Conservation (phyloP, 805 yeast genomes). For the Ogataea nitratoaversa region DNA sequence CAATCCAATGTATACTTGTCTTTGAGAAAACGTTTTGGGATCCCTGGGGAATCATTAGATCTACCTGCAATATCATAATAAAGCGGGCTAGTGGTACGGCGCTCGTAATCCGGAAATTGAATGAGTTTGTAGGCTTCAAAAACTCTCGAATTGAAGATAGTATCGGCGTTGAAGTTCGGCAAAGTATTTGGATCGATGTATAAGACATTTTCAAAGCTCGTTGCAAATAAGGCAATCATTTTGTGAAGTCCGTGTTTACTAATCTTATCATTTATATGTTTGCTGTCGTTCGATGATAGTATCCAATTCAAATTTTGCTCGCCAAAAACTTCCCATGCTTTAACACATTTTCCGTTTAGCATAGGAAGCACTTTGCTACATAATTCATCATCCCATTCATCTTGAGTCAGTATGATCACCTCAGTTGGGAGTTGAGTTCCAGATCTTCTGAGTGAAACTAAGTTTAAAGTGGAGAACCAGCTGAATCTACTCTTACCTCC, state of each 20-base stretch:
- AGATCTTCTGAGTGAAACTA: slow-evolving; percentile 35
- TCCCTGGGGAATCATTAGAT: slow-evolving; percentile 33
- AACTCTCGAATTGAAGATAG: slow-evolving; percentile 48
- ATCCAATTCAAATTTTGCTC: slow-evolving; percentile 8
- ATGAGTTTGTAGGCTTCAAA: slow-evolving; percentile 44
- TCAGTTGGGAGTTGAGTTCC: slow-evolving; percentile 37
- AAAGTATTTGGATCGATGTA: slow-evolving; percentile 66
- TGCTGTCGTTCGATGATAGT: background rate
- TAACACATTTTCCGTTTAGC: slow-evolving; percentile 35
- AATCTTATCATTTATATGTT: background rate
- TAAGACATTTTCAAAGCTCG: slow-evolving; percentile 52
- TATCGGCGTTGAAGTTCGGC: slow-evolving; percentile 56
- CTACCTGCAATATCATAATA: slow-evolving; percentile 55
- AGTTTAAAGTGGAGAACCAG: slow-evolving; percentile 31
- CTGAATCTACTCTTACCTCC: slow-evolving; percentile 34
- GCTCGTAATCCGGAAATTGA: slow-evolving; percentile 80
- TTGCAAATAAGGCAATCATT: slow-evolving; percentile 27
- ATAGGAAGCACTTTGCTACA: slow-evolving; percentile 34
- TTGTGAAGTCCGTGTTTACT: slow-evolving; percentile 13
- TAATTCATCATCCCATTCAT: slow-evolving; percentile 32
- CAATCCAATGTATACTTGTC: slow-evolving; percentile 4
- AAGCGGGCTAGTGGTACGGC: slow-evolving; percentile 63
- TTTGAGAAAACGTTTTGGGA: slow-evolving; percentile 7
- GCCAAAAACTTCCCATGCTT: slow-evolving; percentile 33
- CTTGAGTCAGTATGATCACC: slow-evolving; percentile 30